Evolutionary conservation across 352 stramenopile species (phyloP).

Genomic region (Pythium phragmitis): DNA sequence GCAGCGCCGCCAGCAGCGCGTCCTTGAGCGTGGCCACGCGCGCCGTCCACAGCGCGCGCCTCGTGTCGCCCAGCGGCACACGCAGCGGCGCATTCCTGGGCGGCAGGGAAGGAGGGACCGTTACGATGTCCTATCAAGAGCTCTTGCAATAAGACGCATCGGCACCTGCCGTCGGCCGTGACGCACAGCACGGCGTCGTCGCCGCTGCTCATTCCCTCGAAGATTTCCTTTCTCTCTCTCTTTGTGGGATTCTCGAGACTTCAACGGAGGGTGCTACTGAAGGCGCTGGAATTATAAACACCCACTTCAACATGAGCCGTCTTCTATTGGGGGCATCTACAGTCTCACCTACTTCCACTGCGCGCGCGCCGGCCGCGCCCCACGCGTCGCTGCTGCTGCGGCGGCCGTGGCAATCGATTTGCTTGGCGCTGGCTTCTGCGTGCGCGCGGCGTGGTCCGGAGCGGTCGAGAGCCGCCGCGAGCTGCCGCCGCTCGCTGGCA

Average conservation of each 20-base stretch:
- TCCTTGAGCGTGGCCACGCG: constrained; percentile 37
- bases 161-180: background rate
- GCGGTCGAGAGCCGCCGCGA: constrained; percentile 8
- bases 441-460: constrained; percentile 4
- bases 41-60: constrained; percentile 18
- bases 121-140: background rate
- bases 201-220: background rate
- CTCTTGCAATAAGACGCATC: no score
- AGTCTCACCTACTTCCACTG: constrained; percentile 44
- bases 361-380: constrained; percentile 36
- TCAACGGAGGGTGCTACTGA: background rate
- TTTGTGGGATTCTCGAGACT: no score
- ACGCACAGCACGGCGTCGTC: constrained; percentile 4
- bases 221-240: no score
- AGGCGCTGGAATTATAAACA: constrained; percentile 5
- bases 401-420: background rate
- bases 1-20: constrained; percentile 27
- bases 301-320: constrained; percentile 1
- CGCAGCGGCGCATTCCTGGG: constrained; percentile 14
- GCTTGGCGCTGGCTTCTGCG: background rate
- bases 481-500: constrained; percentile 3
- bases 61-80: background rate
- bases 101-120: background rate
- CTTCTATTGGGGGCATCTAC: background rate
- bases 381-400: constrained; percentile 2